A percentile compares a stretch with the other conserved stretches of the same genome.
These are phyloP conservation scores for Kodamaea sagamina DNA, from an alignment of 805 yeast genomes.

Conservation along the genomic window DNA sequence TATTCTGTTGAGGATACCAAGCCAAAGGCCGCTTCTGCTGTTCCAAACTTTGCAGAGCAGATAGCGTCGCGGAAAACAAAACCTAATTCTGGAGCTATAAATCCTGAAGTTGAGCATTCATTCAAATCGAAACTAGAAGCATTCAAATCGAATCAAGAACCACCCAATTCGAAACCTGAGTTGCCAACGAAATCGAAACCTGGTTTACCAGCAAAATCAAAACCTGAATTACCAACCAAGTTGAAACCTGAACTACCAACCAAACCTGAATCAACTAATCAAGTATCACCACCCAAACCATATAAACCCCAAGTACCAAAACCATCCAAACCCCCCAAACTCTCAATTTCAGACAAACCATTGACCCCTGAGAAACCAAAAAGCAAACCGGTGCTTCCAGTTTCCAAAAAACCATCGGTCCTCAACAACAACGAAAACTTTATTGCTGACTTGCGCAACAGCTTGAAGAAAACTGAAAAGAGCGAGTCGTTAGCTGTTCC, in stretches of 20 bases:
- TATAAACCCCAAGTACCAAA: no score
- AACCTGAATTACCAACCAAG: conserved; percentile 21
- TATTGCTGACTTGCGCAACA: conserved; percentile 11
- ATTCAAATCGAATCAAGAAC: no score
- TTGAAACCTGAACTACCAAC: conserved; percentile 10
- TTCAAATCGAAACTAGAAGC: no score
- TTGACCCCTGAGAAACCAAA: conserved; percentile 3
- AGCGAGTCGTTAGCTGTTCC: no score
- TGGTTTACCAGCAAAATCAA: neutral
- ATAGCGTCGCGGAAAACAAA: conserved; percentile 21
- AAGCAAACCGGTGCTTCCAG: conserved; percentile 10
- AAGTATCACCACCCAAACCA: neutral
- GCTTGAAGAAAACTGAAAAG: conserved; percentile 12
- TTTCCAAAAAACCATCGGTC: neutral
- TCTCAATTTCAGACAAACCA: neutral
- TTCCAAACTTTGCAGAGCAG: conserved; percentile 32
- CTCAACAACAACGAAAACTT: conserved; percentile 8
- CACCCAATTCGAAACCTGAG: conserved; percentile 3
- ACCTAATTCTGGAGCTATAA: no score
- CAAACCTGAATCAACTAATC: neutral
- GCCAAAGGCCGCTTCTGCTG: conserved; percentile 18
- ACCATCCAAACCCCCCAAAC: conserved; percentile 4
- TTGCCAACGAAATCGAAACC: conserved; percentile 14
- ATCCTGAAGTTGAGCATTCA: no score
- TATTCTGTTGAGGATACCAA: neutral